Percentiles rank a stretch among this genome's conserved stretches.
phyloP scores from a whole-genome alignment of 2,329 filamentous ascomycete genomes.

The Talaromyces sp. region DNA sequence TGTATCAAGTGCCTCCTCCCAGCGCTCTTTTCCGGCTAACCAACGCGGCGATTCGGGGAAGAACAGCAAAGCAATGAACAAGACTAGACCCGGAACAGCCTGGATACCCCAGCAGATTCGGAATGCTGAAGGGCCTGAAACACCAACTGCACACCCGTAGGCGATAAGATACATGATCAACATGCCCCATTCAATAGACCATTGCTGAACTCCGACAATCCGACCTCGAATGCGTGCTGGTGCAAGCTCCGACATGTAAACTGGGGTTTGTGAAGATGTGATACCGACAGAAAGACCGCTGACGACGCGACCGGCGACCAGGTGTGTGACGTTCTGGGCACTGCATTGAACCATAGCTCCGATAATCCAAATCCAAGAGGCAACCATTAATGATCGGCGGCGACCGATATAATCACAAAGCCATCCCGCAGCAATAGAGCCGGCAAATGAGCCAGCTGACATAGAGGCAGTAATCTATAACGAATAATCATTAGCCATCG shows the following conservation, averaged over 20 bases:
- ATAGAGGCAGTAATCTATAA: slow-evolving; percentile 65
- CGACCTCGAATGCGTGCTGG: slow-evolving; percentile 46
- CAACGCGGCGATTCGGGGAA: slow-evolving; percentile 65
- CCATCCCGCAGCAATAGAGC: slow-evolving; percentile 25
- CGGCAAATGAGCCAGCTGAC: slow-evolving; percentile 28
- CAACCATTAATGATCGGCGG: slow-evolving; percentile 26
- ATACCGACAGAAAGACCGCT: slow-evolving; percentile 42
- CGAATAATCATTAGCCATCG: background rate
- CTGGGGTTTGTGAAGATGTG: slow-evolving; percentile 48
- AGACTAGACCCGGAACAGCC: slow-evolving; percentile 60
- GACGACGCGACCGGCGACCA: slow-evolving; percentile 29
- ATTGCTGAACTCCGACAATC: slow-evolving; percentile 50
- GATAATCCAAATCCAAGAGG: slow-evolving; percentile 29
- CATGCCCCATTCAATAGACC: slow-evolving; percentile 49
- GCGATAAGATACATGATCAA: slow-evolving; percentile 50
- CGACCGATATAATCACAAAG: slow-evolving; percentile 29
- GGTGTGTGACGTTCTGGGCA: slow-evolving; percentile 28
- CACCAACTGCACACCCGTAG: slow-evolving; percentile 39
- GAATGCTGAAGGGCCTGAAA: slow-evolving; percentile 51
- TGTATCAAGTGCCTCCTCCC: slow-evolving; percentile 55
- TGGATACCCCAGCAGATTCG: slow-evolving; percentile 66
- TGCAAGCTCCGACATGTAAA: slow-evolving; percentile 49
- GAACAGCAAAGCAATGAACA: slow-evolving; percentile 59
- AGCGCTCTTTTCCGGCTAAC: slow-evolving; percentile 62
- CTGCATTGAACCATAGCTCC: slow-evolving; percentile 33